Conservation (phyloP, 257 asterid genomes). For the Penstemon davidsonii region DNA sequence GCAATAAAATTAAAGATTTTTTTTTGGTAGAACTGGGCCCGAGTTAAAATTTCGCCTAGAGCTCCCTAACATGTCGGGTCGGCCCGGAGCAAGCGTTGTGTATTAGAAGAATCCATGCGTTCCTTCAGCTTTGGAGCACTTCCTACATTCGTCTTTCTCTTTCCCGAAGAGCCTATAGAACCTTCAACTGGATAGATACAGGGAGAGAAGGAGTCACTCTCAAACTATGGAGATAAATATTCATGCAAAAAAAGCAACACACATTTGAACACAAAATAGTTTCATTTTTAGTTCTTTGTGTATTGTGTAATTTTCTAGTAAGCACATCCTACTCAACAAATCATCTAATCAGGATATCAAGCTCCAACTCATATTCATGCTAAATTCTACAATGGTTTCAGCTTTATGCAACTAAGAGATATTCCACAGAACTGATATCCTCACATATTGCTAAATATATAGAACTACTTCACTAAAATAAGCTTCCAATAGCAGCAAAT, state of each 20-base stretch:
- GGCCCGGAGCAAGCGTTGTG: slow-evolving; percentile 13
- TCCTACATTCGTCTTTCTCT: slow-evolving; percentile 43
- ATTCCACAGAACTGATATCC: no score
- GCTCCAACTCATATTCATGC: no score
- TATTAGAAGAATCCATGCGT: slow-evolving; percentile 34
- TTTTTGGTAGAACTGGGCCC: no score
- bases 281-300: neutral
- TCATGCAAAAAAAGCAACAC: neutral
- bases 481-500: no score
- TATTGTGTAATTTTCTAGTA: slow-evolving; percentile 11
- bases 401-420: no score
- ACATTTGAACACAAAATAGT: slow-evolving; percentile 1
- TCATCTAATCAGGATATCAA: neutral
- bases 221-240: slow-evolving; percentile 12
- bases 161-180: slow-evolving; percentile 58
- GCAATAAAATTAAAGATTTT: no score
- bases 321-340: neutral
- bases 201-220: neutral
- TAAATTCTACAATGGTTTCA: no score
- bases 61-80: no score
- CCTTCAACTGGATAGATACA: slow-evolving; percentile 54
- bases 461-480: no score
- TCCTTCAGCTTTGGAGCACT: slow-evolving; percentile 34
- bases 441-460: no score
- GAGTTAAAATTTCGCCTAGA: no score